Evolutionary conservation across 192 early-diverging fungal species (phyloP).

Genomic region (Phlyctochytrium planicorne): DNA sequence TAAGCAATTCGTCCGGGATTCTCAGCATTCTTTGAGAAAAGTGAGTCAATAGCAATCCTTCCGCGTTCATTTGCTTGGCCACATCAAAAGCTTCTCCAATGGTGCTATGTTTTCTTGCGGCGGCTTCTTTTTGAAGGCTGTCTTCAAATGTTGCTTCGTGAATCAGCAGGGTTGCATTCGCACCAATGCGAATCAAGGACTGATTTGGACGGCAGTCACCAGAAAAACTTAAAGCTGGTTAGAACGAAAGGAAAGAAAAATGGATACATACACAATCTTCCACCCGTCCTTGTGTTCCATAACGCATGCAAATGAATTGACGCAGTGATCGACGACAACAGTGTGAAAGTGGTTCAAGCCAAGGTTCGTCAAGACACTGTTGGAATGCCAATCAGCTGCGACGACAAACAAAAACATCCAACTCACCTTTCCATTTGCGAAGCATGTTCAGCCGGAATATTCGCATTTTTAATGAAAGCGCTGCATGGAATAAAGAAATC

Average conservation of each 20-base stretch:
- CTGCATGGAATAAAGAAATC: not conserved
- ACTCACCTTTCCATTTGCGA: too few relatives aligned
- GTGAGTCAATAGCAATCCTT: not conserved
- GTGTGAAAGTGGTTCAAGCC: not conserved
- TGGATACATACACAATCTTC: constrained; percentile 59
- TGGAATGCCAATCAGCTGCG: too few relatives aligned
- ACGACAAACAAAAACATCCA: too few relatives aligned
- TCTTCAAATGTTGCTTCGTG: constrained; percentile 83
- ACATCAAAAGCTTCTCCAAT: constrained; percentile 84
- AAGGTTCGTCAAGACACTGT: too few relatives aligned
- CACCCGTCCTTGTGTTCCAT: constrained; percentile 68
- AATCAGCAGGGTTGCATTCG: constrained; percentile 66
- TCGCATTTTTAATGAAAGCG: too few relatives aligned
- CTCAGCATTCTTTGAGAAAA: not conserved
- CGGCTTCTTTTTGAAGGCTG: constrained; percentile 20
- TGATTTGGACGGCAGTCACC: constrained; percentile 90
- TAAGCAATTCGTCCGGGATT: not conserved
- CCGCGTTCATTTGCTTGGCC: constrained; percentile 38
- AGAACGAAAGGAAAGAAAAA: not conserved
- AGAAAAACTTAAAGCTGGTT: constrained; percentile 50
- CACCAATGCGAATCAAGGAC: constrained; percentile 64
- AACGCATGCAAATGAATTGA: constrained; percentile 74
- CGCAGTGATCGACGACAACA: constrained; percentile 65
- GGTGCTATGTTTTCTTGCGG: not conserved
- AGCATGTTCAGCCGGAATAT: too few relatives aligned